Conservation (phyloP, 768 basidiomycete species). For the Omphalotus guepiniiformis region DNA sequence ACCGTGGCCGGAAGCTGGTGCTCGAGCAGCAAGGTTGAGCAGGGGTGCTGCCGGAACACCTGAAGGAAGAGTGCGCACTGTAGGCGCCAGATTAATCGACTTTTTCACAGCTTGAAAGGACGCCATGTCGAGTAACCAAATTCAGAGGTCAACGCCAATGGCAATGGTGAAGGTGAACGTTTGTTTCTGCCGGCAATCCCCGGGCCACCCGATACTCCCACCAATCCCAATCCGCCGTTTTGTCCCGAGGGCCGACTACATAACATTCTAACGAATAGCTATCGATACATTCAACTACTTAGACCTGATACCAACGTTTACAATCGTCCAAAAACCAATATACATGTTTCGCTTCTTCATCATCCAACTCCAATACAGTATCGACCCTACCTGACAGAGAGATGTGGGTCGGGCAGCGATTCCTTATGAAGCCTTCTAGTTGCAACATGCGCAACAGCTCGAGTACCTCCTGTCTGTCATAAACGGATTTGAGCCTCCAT, state of each 20-base stretch:
- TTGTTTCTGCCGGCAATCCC: neutral
- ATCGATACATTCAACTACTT: slow-evolving; percentile 8
- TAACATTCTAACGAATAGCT: too few relatives aligned
- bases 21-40: slow-evolving; percentile 69
- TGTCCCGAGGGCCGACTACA: too few relatives aligned
- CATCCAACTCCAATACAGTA: slow-evolving; percentile 35
- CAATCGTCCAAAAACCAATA: slow-evolving; percentile 56
- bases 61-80: slow-evolving; percentile 70
- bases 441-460: slow-evolving; percentile 55
- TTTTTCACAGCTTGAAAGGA: slow-evolving; percentile 74
- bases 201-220: neutral
- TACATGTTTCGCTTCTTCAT: slow-evolving; percentile 45
- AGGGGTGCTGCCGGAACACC: slow-evolving; percentile 77
- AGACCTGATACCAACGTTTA: slow-evolving; percentile 67
- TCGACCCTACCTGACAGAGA: slow-evolving; percentile 13
- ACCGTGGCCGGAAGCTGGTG: slow-evolving; percentile 52
- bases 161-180: neutral
- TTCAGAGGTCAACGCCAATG: too few relatives aligned
- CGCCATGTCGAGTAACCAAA: too few relatives aligned
- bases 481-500: slow-evolving; percentile 67
- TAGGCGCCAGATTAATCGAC: slow-evolving; percentile 77
- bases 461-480: slow-evolving; percentile 69
- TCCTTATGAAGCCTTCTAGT: slow-evolving; percentile 46
- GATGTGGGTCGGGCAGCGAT: slow-evolving; percentile 23
- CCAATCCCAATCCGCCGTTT: too few relatives aligned